Evolutionary conservation across 1,284 basidiomycete genomes (phyloP), one percentile per base, ranked within the genome.

Genomic region (Irpex lacteus): DNA sequence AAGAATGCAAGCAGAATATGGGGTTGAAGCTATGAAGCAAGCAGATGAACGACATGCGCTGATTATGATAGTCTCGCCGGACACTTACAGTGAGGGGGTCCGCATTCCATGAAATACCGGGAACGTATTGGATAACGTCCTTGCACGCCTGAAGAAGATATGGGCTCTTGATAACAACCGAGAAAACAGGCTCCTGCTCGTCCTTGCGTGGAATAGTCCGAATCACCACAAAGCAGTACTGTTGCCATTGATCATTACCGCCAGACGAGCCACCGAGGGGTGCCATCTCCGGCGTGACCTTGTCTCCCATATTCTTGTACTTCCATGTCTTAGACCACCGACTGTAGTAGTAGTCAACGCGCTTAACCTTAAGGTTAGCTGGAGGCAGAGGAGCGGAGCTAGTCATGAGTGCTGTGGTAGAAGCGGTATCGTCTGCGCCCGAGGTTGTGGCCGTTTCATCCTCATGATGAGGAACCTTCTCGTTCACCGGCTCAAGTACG

Each of bases 341-440:
- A 68, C 82, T 85, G 71, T 82, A 86, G 68, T 84, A 85, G 67
- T 82, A 77, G 69, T 86, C 85, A 52, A 86, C 79, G 2, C 82
- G 82, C 70, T 86, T 86, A 69, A 86, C 74, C 72, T 86, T 85
- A 63, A 84, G 72, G 11, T 78, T 80, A 44, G 81, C 79, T 5
- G 77, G 71, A 52, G 80, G 75, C 9, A 79, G 70, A 0, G 73
- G 70, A 18, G 77, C 75, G 2, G 78, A 72, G 15, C 72, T 73
- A 47, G 70, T 71, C 21, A 80, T 68, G 4, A 78, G 78, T 0
- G 77, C 74, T 0, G 70, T 64, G 47, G 75, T 76, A 4, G 78
- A 78, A 55, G 76, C 72, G 11, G 70, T 66, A 36, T 78, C 77
- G 32, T 75, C 71, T 38, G 60, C 38, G 5, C 52, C 63, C 8